Evolutionary conservation across 352 stramenopile species (phyloP).

Genomic region (Phytophthora pluvialis): DNA sequence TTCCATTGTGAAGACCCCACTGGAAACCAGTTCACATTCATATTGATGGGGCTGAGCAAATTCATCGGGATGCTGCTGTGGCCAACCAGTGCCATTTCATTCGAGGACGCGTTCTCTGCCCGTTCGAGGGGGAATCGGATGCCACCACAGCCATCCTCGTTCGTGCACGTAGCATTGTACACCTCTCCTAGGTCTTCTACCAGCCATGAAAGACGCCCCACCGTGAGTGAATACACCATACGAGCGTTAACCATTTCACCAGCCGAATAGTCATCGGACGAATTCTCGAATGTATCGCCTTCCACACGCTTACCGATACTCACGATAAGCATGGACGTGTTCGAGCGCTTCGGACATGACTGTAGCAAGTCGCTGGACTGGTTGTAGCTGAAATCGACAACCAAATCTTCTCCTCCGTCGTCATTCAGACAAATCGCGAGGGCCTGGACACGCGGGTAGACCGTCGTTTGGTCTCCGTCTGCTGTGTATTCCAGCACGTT

Average conservation of each 20-base stretch:
- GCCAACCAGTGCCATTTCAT: conserved; percentile 1
- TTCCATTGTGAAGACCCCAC: conserved; percentile 16
- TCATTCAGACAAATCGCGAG: conserved; percentile 21
- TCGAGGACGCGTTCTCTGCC: not conserved
- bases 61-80: not conserved
- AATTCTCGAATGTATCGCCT: conserved; percentile 11
- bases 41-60: conserved; percentile 14
- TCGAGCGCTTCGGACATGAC: conserved; percentile 17
- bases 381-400: not conserved
- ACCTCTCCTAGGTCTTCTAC: not conserved
- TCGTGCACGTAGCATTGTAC: not conserved
- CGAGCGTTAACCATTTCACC: conserved; percentile 13
- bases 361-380: conserved; percentile 5
- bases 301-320: conserved; percentile 21
- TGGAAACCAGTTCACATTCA: conserved; percentile 4
- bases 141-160: not conserved
- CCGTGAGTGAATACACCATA: conserved; percentile 30
- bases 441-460: conserved; percentile 22
- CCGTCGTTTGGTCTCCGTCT: not conserved
- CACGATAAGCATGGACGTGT: conserved; percentile 21
- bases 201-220: conserved; percentile 29
- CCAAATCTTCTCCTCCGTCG: conserved; percentile 1
- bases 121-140: conserved; percentile 6
- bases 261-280: not conserved
- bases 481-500: not conserved